Evolutionary conservation across 2,329 filamentous ascomycete species (phyloP), one percentile per base, ranked within the genome.

Genomic region (Cryphonectria naterciae): DNA sequence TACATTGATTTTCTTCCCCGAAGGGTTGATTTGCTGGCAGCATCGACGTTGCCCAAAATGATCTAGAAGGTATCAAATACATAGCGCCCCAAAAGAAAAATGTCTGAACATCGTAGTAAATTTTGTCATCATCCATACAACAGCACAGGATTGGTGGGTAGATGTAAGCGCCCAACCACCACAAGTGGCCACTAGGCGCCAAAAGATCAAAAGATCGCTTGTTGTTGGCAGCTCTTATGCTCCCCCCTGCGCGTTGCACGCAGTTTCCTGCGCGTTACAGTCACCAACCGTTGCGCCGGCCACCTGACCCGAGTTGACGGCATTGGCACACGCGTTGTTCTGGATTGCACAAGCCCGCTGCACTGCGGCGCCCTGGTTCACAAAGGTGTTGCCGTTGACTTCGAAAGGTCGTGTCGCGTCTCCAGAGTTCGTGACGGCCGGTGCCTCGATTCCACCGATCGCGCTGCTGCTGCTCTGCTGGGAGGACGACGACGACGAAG

Each of bases 311-410:
- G 80, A 75, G 78, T 91, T 91, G 70, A 86, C 86, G 39, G 85
- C 85, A 73, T 89, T 80, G 17, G 86, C 82, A 76, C 90, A 92
- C 4, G 78, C 80, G 75, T 90, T 91, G 81, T 89, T 86, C 81
- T 91, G 88, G 71, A 90, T 85, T 72, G 89, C 85, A 77, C 90
- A 92, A 49, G 88, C 85, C 63, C 90, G 84, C 79, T 90, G 85
- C 56, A 86, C 80, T 28, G 90, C 90, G 13, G 85, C 86, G 3
- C 77, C 80, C 74, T 86, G 77, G 77, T 86, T 86, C 54, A 85
- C 85, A 77, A 92, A 91, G 52, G 83, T 89, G 81, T 83, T 81
- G 65, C 86, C 86, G 74, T 87, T 85, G 71, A 89, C 86, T 32
- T 78, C 74, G 79, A 90, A 90, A 69, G 88, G 87, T 43, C 88